A percentile compares a stretch with the other conserved stretches of the same genome.
phyloP scores from a whole-genome alignment of 768 basidiomycete species.

The Suillus alpinus region DNA sequence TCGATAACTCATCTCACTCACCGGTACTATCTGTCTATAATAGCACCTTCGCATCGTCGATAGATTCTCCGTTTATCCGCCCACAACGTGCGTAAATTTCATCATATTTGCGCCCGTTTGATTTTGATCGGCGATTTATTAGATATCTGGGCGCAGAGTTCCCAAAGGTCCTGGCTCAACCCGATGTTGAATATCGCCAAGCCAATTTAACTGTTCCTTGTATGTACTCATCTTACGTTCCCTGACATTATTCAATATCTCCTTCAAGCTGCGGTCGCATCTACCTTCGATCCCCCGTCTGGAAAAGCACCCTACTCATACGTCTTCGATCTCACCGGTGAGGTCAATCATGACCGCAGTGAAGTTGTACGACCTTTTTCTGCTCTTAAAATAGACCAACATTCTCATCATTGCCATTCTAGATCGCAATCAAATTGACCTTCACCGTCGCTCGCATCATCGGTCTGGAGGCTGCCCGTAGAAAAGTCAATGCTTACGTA shows the following conservation, averaged over 20 bases:
- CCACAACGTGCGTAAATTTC: slow-evolving; percentile 59
- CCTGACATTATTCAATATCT: slow-evolving; percentile 13
- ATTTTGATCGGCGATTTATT: slow-evolving; percentile 9
- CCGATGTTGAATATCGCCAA: slow-evolving; percentile 77
- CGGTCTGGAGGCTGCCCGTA: slow-evolving; percentile 75
- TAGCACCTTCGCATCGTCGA: slow-evolving; percentile 72
- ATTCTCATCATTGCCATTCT: slow-evolving; percentile 10
- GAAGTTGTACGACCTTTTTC: slow-evolving; percentile 54
- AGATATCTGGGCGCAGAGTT: slow-evolving; percentile 83
- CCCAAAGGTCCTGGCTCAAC: slow-evolving; percentile 61
- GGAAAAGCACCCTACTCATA: slow-evolving; percentile 70
- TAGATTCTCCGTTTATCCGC: slow-evolving; percentile 67
- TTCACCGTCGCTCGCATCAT: slow-evolving; percentile 65
- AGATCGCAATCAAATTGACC: slow-evolving; percentile 81
- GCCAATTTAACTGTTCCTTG: slow-evolving; percentile 74
- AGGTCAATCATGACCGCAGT: slow-evolving; percentile 69
- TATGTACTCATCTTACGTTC: slow-evolving; percentile 32
- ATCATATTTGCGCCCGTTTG: slow-evolving; percentile 6
- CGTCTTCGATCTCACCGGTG: slow-evolving; percentile 86
- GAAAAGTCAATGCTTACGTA: slow-evolving; percentile 75
- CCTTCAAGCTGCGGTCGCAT: slow-evolving; percentile 58
- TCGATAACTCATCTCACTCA: slow-evolving; percentile 11
- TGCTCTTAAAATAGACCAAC: not conserved
- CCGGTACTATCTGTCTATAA: not conserved
- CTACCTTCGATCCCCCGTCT: slow-evolving; percentile 68